Evolutionary conservation across 2,329 filamentous ascomycete species (phyloP).

Genomic region (Paramyrothecium sp.): DNA sequence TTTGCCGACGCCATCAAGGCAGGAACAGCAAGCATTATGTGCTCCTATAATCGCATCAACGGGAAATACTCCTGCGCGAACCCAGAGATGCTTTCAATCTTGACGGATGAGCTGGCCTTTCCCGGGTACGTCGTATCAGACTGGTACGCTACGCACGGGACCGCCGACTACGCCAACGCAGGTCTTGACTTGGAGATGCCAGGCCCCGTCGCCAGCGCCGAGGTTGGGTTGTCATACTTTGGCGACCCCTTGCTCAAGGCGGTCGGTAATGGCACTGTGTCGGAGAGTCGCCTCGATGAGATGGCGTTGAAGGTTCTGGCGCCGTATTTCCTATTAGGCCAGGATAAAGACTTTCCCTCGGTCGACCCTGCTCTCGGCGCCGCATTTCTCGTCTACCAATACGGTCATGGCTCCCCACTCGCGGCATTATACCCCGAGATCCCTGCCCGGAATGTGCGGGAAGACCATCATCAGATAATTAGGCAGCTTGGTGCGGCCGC

Average conservation of each 20-base stretch:
- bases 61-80: conserved; percentile 47
- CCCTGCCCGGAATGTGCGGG: conserved; percentile 24
- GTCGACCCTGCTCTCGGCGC: conserved; percentile 54
- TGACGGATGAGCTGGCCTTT: conserved; percentile 51
- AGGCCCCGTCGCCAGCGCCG: conserved; percentile 50
- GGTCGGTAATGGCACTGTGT: neutral
- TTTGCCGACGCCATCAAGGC: conserved; percentile 25
- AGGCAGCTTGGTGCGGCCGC: conserved; percentile 32
- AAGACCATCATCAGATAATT: conserved; percentile 26
- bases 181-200: conserved; percentile 47
- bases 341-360: conserved; percentile 42
- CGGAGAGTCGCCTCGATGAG: conserved; percentile 45
- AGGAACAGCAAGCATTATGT: conserved; percentile 26
- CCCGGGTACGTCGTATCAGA: conserved; percentile 41
- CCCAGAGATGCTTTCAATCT: conserved; percentile 40
- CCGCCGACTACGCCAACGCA: conserved; percentile 29
- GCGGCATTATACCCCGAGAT: conserved; percentile 20
- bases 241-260: neutral
- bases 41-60: conserved; percentile 36
- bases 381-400: conserved; percentile 63
- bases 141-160: conserved; percentile 41
- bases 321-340: conserved; percentile 52
- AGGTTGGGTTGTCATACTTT: conserved; percentile 13
- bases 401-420: conserved; percentile 57
- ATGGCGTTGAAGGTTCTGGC: conserved; percentile 36